These are phyloP conservation scores for Polyporus arcularius DNA, from an alignment of 768 basidiomycete genomes.

Conservation along the genomic window DNA sequence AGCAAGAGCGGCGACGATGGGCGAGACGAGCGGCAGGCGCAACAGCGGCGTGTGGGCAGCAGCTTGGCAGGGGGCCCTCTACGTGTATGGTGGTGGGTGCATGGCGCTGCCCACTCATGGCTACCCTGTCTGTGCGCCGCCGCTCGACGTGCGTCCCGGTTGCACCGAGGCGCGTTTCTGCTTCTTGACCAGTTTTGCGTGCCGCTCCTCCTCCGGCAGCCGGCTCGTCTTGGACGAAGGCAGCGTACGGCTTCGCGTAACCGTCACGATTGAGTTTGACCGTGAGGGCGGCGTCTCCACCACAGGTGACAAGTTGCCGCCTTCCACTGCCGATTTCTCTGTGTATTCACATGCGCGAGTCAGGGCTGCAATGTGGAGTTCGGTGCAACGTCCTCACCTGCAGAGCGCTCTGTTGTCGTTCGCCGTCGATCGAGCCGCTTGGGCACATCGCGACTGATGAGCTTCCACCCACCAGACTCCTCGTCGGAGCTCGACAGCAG, in stretches of 20 bases:
- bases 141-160: conserved; percentile 24
- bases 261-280: conserved; percentile 35
- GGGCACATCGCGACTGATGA: conserved; percentile 37
- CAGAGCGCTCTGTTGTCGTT: conserved; percentile 51
- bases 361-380: conserved; percentile 2
- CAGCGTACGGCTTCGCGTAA: conserved; percentile 66
- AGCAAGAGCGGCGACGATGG: neutral
- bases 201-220: conserved; percentile 39
- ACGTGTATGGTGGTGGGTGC: neutral
- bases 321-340: conserved; percentile 32
- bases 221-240: conserved; percentile 43
- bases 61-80: neutral
- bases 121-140: conserved; percentile 13
- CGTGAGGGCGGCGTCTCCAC: conserved; percentile 42
- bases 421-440: conserved; percentile 53
- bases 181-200: conserved; percentile 48
- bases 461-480: conserved; percentile 55
- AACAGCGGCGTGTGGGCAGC: neutral
- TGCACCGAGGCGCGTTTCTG: conserved; percentile 49
- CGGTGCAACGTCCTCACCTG: conserved; percentile 19
- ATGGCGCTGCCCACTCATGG: neutral
- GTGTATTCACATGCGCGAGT: neutral
- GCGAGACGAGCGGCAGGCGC: neutral
- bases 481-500: conserved; percentile 39
- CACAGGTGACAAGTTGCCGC: conserved; percentile 47